Conservation (phyloP, 768 basidiomycete genomes). For the Crucibulum laeve region DNA sequence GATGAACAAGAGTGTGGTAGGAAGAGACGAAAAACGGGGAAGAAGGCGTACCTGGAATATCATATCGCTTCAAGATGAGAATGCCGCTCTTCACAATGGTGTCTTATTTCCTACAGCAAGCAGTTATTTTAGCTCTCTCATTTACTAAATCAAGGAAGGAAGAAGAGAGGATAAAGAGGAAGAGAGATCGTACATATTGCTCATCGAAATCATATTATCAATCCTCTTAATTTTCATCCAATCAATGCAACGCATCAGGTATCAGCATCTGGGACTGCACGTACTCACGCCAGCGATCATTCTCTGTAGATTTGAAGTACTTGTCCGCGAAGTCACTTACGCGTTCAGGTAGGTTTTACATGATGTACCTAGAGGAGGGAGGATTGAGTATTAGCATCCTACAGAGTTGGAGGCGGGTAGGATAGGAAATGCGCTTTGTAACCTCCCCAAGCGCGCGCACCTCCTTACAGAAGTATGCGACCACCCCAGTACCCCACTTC, state of each 20-base stretch:
- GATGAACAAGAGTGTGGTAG: too few relatives aligned
- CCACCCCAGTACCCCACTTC: constrained; percentile 81
- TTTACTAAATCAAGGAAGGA: neutral
- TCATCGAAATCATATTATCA: constrained; percentile 88
- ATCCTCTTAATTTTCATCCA: constrained; percentile 90
- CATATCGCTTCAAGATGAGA: constrained; percentile 75
- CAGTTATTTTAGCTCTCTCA: too few relatives aligned
- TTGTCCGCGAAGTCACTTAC: constrained; percentile 89
- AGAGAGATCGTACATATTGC: constrained; percentile 57
- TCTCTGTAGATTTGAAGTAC: constrained; percentile 92
- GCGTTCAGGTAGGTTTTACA: constrained; percentile 95
- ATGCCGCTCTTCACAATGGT: constrained; percentile 91
- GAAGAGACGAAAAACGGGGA: too few relatives aligned
- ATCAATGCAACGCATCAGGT: constrained; percentile 95
- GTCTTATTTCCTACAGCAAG: constrained; percentile 88
- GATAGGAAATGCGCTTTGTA: too few relatives aligned
- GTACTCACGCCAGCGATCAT: constrained; percentile 91
- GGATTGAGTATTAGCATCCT: too few relatives aligned
- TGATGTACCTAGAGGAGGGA: too few relatives aligned
- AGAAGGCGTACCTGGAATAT: constrained; percentile 80
- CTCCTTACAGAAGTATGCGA: constrained; percentile 94
- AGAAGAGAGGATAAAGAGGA: neutral
- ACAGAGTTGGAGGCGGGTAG: too few relatives aligned
- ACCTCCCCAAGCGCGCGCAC: constrained; percentile 93
- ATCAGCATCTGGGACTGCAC: constrained; percentile 94